Base-by-base conservation (phyloP, 331 rosid genomes). In the Dryas integrifolia region DNA sequence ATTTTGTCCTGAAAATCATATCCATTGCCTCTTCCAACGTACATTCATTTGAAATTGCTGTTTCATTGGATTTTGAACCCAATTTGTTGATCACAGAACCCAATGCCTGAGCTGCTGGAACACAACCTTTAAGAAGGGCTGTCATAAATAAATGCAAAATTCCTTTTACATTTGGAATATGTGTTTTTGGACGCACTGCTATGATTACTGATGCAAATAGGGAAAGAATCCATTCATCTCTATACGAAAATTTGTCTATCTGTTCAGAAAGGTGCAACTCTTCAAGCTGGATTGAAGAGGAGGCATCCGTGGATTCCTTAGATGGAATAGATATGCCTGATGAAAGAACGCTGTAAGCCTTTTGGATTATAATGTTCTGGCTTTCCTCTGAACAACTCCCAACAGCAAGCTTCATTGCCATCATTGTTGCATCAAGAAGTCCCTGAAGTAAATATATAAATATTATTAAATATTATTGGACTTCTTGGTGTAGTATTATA, bases 11-110 rank as follows among this genome's bases (percentile, higher is more conserved):
- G 64, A 91, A 89, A 80, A 94, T 79, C 58, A 83, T 58, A 78
- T 91, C 92, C 46, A 94, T 74, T 48, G 92, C 96, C 82, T 89
- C 96, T 84, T 91, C 97, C 77, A 91, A 80, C 53, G 87, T 63
- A 81, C 79, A 76, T 45, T 72, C 85, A 79, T 72, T 60, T 70
- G 84, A 76, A 71, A 77, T 76, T 72, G 80, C 86, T 8, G 71
- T 60, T 59, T 69, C 80, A 35, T 70, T 76, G 68, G 89, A 77
- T 74, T 82, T 84, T 47, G 82, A 55, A 82, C 79, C 82, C 76
- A 86, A 75, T 81, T 91, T 94, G 89, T 94, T 94, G 58, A 91
- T 72, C 74, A 94, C 77, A 75, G 98, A 91, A 82, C 97, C 98
- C 87, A 88, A 83, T 56, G 98, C 98, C 76, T 94, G 96, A 73